phyloP scores from a whole-genome alignment of 441 rosid species.

The Brassica balearica region DNA sequence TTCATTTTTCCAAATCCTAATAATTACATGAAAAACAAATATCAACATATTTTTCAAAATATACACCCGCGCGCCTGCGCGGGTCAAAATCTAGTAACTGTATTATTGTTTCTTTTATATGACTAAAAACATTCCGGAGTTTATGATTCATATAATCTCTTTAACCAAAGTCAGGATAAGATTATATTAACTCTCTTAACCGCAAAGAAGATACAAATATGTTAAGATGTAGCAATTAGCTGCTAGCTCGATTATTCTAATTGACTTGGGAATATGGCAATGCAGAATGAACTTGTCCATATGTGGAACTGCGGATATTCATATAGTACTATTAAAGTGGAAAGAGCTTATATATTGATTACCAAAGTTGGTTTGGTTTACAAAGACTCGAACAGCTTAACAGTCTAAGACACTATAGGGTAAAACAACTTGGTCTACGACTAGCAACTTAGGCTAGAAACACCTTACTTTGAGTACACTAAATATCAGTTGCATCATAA shows the following conservation, averaged over 20 bases:
- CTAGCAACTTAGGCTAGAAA: conserved; percentile 6
- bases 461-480: background rate
- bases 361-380: conserved; percentile 17
- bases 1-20: no score
- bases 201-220: background rate
- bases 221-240: background rate
- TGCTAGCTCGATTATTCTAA: background rate
- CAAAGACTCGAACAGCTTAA: background rate
- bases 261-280: background rate
- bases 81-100: no score
- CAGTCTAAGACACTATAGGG: background rate
- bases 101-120: background rate
- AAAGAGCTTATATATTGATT: background rate
- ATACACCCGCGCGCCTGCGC: no score
- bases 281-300: background rate
- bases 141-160: background rate
- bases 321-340: background rate
- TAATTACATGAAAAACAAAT: no score
- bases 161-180: background rate
- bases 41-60: no score
- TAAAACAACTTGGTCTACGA: conserved; percentile 17
- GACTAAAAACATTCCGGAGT: background rate
- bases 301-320: background rate
- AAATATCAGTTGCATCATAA: background rate
- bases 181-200: background rate